Evolutionary conservation across 805 yeast genomes (phyloP).

Genomic region (Candida taoyuanica): DNA sequence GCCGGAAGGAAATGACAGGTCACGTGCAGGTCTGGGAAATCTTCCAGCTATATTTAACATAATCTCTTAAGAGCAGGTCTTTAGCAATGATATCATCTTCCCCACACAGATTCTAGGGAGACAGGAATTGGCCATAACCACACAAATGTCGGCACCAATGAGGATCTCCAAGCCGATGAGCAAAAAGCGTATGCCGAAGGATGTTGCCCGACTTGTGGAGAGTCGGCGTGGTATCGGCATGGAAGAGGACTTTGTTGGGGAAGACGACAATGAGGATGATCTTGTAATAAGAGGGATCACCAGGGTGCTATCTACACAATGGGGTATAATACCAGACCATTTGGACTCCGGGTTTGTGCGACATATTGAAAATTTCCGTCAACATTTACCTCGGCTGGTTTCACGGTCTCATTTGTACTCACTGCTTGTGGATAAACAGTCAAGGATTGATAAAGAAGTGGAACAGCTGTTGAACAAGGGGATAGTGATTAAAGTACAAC

Average conservation of each 20-base stretch:
- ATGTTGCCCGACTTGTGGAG: constrained; percentile 5
- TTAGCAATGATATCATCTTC: too few relatives aligned
- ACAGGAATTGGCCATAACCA: too few relatives aligned
- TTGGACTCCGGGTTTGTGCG: constrained; percentile 16
- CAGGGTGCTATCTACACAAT: constrained; percentile 11
- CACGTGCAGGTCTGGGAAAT: too few relatives aligned
- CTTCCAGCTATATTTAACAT: too few relatives aligned
- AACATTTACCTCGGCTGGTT: constrained; percentile 13
- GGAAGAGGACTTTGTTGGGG: constrained; percentile 2
- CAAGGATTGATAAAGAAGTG: constrained; percentile 45
- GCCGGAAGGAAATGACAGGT: constrained; percentile 2
- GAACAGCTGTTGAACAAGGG: constrained; percentile 36
- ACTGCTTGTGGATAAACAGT: constrained; percentile 40
- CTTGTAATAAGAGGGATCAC: constrained; percentile 5
- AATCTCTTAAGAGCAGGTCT: too few relatives aligned
- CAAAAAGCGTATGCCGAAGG: constrained; percentile 7
- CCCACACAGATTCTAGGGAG: too few relatives aligned
- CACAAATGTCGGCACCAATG: background rate
- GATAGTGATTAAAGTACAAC: constrained; percentile 27
- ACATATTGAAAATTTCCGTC: constrained; percentile 18
- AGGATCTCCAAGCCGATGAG: background rate
- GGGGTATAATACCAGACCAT: constrained; percentile 15
- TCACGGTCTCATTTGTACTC: constrained; percentile 41
- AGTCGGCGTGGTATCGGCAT: background rate
- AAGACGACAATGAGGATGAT: too few relatives aligned